A percentile compares a stretch with the other conserved stretches of the same genome.
Evolutionary conservation across 805 yeast genomes (phyloP).

Genomic region (Phaffomyces thermotolerans): DNA sequence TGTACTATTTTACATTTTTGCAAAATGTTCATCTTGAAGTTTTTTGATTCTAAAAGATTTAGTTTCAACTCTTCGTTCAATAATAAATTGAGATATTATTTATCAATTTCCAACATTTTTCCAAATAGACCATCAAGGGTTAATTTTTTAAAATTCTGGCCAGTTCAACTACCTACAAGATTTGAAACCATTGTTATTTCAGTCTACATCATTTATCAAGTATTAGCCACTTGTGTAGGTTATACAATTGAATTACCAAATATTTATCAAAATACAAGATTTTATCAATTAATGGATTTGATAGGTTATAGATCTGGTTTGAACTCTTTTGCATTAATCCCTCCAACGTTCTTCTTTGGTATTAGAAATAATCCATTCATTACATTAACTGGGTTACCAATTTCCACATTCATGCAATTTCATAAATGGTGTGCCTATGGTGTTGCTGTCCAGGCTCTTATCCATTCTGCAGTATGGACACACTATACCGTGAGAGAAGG

Average conservation of each 20-base stretch:
- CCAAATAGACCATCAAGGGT: slow-evolving; percentile 16
- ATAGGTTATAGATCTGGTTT: slow-evolving; percentile 51
- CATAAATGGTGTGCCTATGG: slow-evolving; percentile 64
- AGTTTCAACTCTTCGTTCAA: slow-evolving; percentile 10
- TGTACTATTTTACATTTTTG: slow-evolving; percentile 26
- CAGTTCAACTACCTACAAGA: slow-evolving; percentile 26
- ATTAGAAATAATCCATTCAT: slow-evolving; percentile 67
- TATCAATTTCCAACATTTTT: slow-evolving; percentile 25
- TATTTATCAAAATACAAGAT: slow-evolving; percentile 28
- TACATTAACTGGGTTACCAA: slow-evolving; percentile 51
- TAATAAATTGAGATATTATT: slow-evolving; percentile 17
- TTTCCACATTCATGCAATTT: slow-evolving; percentile 47
- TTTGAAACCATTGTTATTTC: slow-evolving; percentile 26
- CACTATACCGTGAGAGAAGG: slow-evolving; percentile 35
- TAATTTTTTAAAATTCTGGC: slow-evolving; percentile 17
- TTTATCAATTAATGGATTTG: slow-evolving; percentile 26
- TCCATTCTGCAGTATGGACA: slow-evolving; percentile 57
- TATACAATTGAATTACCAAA: slow-evolving; percentile 32
- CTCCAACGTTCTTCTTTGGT: slow-evolving; percentile 55
- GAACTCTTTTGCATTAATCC: slow-evolving; percentile 45
- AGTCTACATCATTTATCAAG: slow-evolving; percentile 25
- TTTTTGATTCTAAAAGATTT: slow-evolving; percentile 15
- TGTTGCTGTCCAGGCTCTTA: slow-evolving; percentile 38
- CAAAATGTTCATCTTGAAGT: slow-evolving; percentile 22
- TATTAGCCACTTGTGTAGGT: slow-evolving; percentile 29